phyloP scores from a whole-genome alignment of 441 rosid genomes.

The Erodium texanum region DNA sequence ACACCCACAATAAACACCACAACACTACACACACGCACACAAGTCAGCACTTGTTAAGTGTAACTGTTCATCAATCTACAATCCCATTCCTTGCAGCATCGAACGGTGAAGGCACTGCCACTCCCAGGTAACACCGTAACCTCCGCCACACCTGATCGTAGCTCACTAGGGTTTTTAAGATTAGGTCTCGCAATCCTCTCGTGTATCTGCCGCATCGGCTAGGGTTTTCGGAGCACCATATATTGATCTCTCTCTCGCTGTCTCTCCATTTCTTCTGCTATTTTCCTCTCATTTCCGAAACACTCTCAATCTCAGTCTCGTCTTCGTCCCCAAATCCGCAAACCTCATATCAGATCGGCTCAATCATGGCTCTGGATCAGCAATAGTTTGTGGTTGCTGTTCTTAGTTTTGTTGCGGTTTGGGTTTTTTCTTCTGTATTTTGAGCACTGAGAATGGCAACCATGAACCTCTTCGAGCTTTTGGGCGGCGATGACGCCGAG shows the following conservation, averaged over 20 bases:
- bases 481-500: conserved; percentile 66
- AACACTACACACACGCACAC: no score
- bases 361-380: conserved; percentile 26
- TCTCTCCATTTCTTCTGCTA: background rate
- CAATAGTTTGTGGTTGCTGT: conserved; percentile 28
- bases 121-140: background rate
- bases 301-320: background rate
- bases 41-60: background rate
- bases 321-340: background rate
- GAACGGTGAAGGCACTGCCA: background rate
- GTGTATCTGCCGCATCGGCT: background rate
- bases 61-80: background rate
- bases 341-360: conserved; percentile 13
- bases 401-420: conserved; percentile 9
- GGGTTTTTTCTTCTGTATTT: background rate
- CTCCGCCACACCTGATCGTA: background rate
- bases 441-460: conserved; percentile 48
- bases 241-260: background rate
- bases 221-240: background rate
- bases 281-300: background rate
- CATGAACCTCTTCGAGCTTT: conserved; percentile 69
- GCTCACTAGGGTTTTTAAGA: conserved; percentile 1
- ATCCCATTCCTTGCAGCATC: background rate
- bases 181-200: background rate
- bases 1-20: no score